These are phyloP conservation scores for Tolypocladium nubicola DNA, from an alignment of 2,329 filamentous ascomycete genomes.

Conservation along the genomic window DNA sequence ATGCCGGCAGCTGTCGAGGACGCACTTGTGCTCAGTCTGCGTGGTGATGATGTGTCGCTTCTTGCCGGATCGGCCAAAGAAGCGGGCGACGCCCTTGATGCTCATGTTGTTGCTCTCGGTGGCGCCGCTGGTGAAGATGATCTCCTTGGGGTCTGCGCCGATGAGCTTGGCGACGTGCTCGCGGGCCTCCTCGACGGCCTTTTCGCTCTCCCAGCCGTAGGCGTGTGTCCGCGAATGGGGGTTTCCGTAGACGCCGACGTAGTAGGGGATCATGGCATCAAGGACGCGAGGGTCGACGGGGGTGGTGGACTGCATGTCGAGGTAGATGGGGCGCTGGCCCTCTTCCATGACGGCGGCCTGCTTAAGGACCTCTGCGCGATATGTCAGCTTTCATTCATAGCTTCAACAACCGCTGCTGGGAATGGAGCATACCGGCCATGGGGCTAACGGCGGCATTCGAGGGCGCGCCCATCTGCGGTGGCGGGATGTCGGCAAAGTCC, in stretches of 20 bases:
- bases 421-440: slow-evolving; percentile 40
- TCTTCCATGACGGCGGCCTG: slow-evolving; percentile 89
- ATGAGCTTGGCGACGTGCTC: slow-evolving; percentile 77
- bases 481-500: slow-evolving; percentile 54
- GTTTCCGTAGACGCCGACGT: slow-evolving; percentile 90
- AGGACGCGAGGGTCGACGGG: slow-evolving; percentile 89
- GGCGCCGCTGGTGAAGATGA: slow-evolving; percentile 95
- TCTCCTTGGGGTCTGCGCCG: slow-evolving; percentile 92
- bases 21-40: slow-evolving; percentile 98
- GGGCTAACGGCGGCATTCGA: slow-evolving; percentile 60
- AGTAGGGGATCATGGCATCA: slow-evolving; percentile 92
- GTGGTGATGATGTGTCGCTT: slow-evolving; percentile 98
- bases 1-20: slow-evolving; percentile 93
- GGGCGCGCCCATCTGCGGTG: slow-evolving; percentile 18
- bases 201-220: slow-evolving; percentile 97
- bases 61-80: slow-evolving; percentile 87
- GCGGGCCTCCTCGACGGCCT: slow-evolving; percentile 80
- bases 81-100: slow-evolving; percentile 93
- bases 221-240: slow-evolving; percentile 95
- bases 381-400: slow-evolving; percentile 1
- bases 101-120: slow-evolving; percentile 99
- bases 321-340: slow-evolving; percentile 87
- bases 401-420: neutral
- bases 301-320: slow-evolving; percentile 97
- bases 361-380: slow-evolving; percentile 60